A percentile compares a stretch with the other conserved stretches of the same genome.
These are phyloP conservation scores for Sporothrix phasma DNA, from an alignment of 2,329 filamentous ascomycete species.

Conservation along the genomic window DNA sequence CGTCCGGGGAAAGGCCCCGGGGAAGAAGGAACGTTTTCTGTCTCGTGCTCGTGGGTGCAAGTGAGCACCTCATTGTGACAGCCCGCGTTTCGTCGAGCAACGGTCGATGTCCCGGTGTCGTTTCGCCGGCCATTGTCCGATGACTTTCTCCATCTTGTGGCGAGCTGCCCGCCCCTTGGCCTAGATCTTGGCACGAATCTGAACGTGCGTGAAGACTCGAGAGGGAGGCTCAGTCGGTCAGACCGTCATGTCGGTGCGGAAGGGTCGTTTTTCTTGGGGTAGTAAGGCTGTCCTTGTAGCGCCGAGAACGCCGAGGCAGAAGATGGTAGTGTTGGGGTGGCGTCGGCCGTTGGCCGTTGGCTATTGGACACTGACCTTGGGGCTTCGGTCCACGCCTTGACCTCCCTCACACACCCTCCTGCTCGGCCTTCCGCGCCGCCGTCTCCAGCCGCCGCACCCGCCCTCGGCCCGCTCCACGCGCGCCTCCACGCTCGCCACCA, in stretches of 20 bases:
- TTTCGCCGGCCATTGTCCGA: neutral
- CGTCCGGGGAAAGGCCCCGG: neutral
- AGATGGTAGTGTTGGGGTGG: too few species aligned
- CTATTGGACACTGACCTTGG: neutral
- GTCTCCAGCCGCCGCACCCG: conserved; percentile 53
- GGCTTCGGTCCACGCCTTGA: neutral
- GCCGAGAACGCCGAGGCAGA: too few species aligned
- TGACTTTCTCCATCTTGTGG: too few species aligned
- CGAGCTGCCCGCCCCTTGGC: too few species aligned
- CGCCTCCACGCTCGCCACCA: conserved; percentile 62
- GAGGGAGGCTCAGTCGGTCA: too few species aligned
- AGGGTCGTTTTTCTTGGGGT: too few species aligned
- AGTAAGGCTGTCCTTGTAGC: too few species aligned
- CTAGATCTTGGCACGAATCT: too few species aligned
- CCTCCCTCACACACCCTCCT: conserved; percentile 15
- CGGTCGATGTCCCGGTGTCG: neutral
- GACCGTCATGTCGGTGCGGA: too few species aligned
- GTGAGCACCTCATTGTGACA: too few species aligned
- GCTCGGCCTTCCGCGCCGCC: conserved; percentile 43
- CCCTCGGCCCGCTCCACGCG: conserved; percentile 57
- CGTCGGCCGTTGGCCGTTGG: too few species aligned
- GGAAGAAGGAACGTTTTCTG: neutral
- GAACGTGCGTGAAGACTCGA: too few species aligned
- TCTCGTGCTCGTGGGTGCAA: neutral
- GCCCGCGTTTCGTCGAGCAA: neutral